Evolutionary conservation across 2,329 filamentous ascomycete genomes (phyloP).

Genomic region (Phialophora tarda): DNA sequence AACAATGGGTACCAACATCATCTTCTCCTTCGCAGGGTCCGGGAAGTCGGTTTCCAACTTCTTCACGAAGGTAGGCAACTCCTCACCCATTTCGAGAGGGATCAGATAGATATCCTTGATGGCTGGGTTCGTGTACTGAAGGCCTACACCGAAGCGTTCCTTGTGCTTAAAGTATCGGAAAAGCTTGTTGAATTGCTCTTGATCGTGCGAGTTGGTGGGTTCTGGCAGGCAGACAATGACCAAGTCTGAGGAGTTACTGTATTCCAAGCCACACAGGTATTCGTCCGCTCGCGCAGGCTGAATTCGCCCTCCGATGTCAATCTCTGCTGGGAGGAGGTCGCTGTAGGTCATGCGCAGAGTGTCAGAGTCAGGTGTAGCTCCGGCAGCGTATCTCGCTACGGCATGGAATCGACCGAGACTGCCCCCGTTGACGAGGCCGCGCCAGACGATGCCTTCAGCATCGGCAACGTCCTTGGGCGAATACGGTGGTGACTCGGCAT

Average conservation of each 20-base stretch:
- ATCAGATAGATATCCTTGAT: slow-evolving; percentile 92
- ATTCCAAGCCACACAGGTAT: slow-evolving; percentile 86
- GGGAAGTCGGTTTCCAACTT: slow-evolving; percentile 85
- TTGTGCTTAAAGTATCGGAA: slow-evolving; percentile 85
- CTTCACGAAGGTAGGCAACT: slow-evolving; percentile 82
- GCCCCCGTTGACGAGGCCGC: slow-evolving; percentile 76
- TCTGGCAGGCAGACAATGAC: slow-evolving; percentile 75
- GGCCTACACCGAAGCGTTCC: slow-evolving; percentile 84
- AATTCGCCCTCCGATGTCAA: slow-evolving; percentile 72
- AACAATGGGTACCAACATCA: slow-evolving; percentile 84
- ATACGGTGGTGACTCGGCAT: slow-evolving; percentile 80
- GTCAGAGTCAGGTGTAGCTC: slow-evolving; percentile 63
- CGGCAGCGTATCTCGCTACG: slow-evolving; percentile 81
- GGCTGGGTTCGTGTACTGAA: slow-evolving; percentile 73
- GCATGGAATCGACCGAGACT: slow-evolving; percentile 76
- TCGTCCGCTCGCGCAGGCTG: slow-evolving; percentile 82
- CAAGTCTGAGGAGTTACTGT: slow-evolving; percentile 81
- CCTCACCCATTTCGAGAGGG: slow-evolving; percentile 75
- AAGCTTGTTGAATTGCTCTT: slow-evolving; percentile 72
- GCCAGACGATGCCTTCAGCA: slow-evolving; percentile 77
- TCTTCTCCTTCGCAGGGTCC: slow-evolving; percentile 73
- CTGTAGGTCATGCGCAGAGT: slow-evolving; percentile 62
- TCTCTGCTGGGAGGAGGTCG: slow-evolving; percentile 70
- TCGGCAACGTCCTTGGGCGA: slow-evolving; percentile 75
- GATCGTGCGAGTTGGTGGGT: slow-evolving; percentile 53